These are phyloP conservation scores for Aspergillus cavernicola DNA, from an alignment of 495 filamentous ascomycete genomes.

Conservation along the genomic window DNA sequence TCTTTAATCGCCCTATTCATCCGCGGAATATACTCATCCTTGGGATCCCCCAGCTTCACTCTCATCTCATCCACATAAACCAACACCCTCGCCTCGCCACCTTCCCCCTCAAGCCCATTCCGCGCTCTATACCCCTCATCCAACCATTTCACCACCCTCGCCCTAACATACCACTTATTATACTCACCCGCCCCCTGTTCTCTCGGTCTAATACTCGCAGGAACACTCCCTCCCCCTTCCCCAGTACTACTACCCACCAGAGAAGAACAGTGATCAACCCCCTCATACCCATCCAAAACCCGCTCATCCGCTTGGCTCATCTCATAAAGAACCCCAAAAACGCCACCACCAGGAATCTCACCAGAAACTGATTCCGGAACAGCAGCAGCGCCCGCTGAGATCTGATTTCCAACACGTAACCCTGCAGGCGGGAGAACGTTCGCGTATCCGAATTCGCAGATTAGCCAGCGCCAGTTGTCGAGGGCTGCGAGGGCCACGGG, in stretches of 20 bases:
- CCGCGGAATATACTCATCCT: constrained; percentile 60
- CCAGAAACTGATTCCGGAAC: constrained; percentile 18
- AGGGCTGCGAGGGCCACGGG: constrained; percentile 47
- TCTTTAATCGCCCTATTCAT: constrained; percentile 68
- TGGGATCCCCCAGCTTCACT: constrained; percentile 34
- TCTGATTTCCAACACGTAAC: constrained; percentile 25
- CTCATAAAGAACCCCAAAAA: constrained; percentile 60
- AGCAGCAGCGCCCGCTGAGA: constrained; percentile 4
- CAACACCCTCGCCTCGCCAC: constrained; percentile 40
- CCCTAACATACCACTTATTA: constrained; percentile 39
- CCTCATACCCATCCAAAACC: constrained; percentile 42
- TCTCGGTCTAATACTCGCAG: constrained; percentile 37
- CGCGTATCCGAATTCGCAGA: constrained; percentile 65
- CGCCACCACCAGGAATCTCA: constrained; percentile 27
- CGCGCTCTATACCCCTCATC: constrained; percentile 19
- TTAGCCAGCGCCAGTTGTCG: constrained; percentile 58
- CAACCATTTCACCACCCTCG: constrained; percentile 33
- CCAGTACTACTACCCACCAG: background rate
- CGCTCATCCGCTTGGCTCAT: constrained; percentile 39
- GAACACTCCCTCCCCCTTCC: constrained; percentile 16
- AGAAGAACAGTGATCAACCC: constrained; percentile 28
- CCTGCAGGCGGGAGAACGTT: constrained; percentile 52
- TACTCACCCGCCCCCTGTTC: constrained; percentile 38
- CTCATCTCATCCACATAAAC: constrained; percentile 55
- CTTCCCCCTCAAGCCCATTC: constrained; percentile 6